Conservation (phyloP, 2,329 filamentous ascomycete genomes). For the Atkinsonella texensis region DNA sequence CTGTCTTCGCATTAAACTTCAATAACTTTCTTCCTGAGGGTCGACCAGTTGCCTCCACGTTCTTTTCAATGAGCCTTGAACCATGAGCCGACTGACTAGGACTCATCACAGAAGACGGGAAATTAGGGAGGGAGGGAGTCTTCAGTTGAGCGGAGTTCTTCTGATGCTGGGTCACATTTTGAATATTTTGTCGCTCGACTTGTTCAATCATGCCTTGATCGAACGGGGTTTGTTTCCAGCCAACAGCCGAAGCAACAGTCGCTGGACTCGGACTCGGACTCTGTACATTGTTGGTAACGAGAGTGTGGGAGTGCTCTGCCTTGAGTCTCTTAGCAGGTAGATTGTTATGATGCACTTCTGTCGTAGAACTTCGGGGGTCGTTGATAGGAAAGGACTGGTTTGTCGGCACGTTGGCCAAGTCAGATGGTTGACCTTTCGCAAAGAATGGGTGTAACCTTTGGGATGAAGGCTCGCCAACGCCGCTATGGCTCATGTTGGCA, state of each 20-base stretch:
- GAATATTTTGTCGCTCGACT: neutral
- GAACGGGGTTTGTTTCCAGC: neutral
- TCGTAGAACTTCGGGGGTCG: neutral
- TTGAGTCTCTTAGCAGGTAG: constrained; percentile 3
- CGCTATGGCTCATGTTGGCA: constrained; percentile 32
- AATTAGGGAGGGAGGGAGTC: too few relatives aligned
- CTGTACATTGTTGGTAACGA: constrained; percentile 2
- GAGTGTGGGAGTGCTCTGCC: constrained; percentile 6
- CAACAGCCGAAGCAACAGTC: neutral
- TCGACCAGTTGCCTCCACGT: constrained; percentile 2
- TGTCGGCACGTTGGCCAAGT: constrained; percentile 1
- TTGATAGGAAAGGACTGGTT: neutral
- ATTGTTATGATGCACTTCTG: neutral
- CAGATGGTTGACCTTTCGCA: constrained; percentile 15
- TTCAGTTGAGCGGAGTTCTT: neutral
- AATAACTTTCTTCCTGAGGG: constrained; percentile 32
- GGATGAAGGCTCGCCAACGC: constrained; percentile 19
- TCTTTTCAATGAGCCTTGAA: neutral
- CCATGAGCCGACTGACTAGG: neutral
- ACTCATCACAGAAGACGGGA: neutral
- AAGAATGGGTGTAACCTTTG: constrained; percentile 48
- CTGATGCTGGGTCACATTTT: neutral
- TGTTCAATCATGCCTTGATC: neutral
- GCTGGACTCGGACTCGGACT: neutral
- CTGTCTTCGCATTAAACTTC: constrained; percentile 46